Evolutionary conservation across 306 rosid species (phyloP), one percentile per base, ranked within the genome.

Genomic region (Castanea crenata): DNA sequence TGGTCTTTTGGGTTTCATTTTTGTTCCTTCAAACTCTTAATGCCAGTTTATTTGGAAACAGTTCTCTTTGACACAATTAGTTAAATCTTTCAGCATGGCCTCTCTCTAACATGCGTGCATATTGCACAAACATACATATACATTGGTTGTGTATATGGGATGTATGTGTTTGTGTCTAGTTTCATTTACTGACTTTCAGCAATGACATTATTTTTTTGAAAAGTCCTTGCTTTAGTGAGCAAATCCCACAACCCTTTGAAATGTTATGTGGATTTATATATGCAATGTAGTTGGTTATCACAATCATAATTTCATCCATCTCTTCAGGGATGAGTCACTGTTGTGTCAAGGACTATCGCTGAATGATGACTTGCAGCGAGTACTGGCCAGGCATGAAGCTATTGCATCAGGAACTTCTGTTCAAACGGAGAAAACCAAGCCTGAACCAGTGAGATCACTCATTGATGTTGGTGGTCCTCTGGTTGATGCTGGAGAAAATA

Each of bases 341-440:
- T 88, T 96, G 38, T 88, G 98, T 88, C 96, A 93, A 86, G 99
- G 99, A 81, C 83, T 96, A 71, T 87, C 97, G 20, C 84, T 96
- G 76, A 93, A 96, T 88, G 99, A 96, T 87, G 99, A 96, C 78
- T 85, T 96, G 88, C 98, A 96, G 85, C 94, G 97, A 63, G 83
- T 96, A 67, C 87, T 96, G 78, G 90, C 93, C 78, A 96, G 87
- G 88, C 97, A 93, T 71, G 99, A 96, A 89, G 87, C 94, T 77
- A 83, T 96, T 87, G 91, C 96, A 82, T 93, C 98, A 3, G 97
- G 90, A 82, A 77, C 85, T 52, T 65, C 94, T 80, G 67, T 83
- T 81, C 83, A 79, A 74, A 57, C 80, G 1, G 93, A 88, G 76
- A 90, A 91, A 80, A 77, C 78, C 2, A 91, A 90, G 84, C 72